Base-by-base conservation (phyloP, 768 basidiomycete genomes). In the Lanmaoa rubissima region DNA sequence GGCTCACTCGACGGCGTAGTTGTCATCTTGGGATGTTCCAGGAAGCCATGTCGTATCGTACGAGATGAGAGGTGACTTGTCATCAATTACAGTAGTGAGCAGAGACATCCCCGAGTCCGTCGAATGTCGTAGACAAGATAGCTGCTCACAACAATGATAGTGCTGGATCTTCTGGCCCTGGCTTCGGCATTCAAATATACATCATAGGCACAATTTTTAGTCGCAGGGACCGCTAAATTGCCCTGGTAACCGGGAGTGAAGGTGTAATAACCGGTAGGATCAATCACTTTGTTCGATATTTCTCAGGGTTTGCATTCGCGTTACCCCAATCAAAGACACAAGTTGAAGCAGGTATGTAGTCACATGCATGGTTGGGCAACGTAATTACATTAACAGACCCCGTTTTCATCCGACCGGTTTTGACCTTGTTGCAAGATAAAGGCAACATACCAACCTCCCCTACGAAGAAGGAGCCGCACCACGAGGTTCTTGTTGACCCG, bases 41-140 rank as follows among this genome's bases (percentile, higher is more conserved):
- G 65, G 52, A 38, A 53, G 24, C 70, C 68, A 71, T 5, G 63
- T 60, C 2, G 51, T 2, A 32, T 70, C 69, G 16, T 70, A 67
- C 2, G 38, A 42, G 51, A 71, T 72, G 50, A 71, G 54, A n/a
- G 69, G 70, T 2, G 70, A 70, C 60, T 72, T 72, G 59, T 71
- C 68, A 21, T 69, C 67, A 7, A 70, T 60, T 11, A 67, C 54
- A 13, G 53, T 60, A 16, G 67, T 63, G 32, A 69, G 57, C 17
- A 62, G 28, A 28, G 69, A 55, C 69, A 71, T 71, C 48, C 44
- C 14, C 21, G 24, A 4, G 32, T 38, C 28, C 16, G 47, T 40
- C 21, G 32, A 17, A 6, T 6, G 28, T 4, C 7, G 39, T 16
- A 14, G 35, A 14, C 32, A 28, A 24, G 24, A 35, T 0, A 11